Percentiles rank a stretch among this genome's conserved stretches.
Evolutionary conservation across 2,329 filamentous ascomycete genomes (phyloP).

Genomic region (Scedosporium boydii): DNA sequence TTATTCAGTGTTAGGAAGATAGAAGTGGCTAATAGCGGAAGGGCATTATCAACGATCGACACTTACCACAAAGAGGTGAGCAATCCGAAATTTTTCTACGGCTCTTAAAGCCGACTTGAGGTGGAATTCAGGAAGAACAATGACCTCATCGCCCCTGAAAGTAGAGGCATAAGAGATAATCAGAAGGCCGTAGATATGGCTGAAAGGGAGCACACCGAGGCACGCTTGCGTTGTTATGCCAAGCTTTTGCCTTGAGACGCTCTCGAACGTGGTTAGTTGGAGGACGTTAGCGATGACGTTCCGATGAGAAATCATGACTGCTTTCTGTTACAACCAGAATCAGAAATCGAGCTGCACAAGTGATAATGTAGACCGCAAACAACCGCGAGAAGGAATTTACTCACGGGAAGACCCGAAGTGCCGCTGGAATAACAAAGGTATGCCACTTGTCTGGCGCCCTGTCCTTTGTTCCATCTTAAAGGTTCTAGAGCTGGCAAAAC

Average conservation of each 20-base stretch:
- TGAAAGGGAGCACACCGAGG: constrained; percentile 65
- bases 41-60: constrained; percentile 42
- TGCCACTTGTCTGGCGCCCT: constrained; percentile 58
- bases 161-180: constrained; percentile 56
- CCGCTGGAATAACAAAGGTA: constrained; percentile 76
- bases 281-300: constrained; percentile 72
- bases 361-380: background rate
- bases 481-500: constrained; percentile 43
- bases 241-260: constrained; percentile 23
- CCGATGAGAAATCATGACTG: constrained; percentile 70
- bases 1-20: no score
- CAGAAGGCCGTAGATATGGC: constrained; percentile 72
- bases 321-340: constrained; percentile 45
- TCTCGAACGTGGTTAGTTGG: constrained; percentile 43
- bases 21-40: constrained; percentile 41
- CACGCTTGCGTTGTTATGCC: constrained; percentile 31
- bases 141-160: constrained; percentile 63
- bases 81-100: constrained; percentile 62
- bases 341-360: background rate
- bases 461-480: constrained; percentile 52
- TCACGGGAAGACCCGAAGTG: constrained; percentile 66
- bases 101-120: constrained; percentile 52
- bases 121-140: constrained; percentile 70
- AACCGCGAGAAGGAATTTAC: constrained; percentile 11
- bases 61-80: constrained; percentile 32